Base-by-base conservation (phyloP, 495 filamentous ascomycete genomes). In the Penicillium lagena region DNA sequence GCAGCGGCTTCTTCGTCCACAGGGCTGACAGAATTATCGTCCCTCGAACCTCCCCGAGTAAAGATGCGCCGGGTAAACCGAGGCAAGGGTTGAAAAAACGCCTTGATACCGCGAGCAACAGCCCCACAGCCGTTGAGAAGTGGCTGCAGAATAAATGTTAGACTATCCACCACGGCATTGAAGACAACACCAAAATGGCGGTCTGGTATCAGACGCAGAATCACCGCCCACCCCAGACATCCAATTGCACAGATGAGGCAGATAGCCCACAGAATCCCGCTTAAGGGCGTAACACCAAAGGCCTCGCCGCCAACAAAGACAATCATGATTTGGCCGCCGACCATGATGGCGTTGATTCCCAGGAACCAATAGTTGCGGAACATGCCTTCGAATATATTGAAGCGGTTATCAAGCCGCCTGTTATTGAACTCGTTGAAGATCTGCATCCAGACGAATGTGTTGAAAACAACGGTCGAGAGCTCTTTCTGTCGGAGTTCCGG, bases 381-480 rank as follows among this genome's bases (percentile, higher is more conserved):
- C 45, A 93, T 75, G 39, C 87, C 87, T 61, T 90, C 87, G 55
- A 94, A 88, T 37, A 95, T 89, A 67, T 95, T 95, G 71, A 91
- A 80, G 12, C 83, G 75, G 66, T 95, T 95, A 63, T 95, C 89
- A 14, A 95, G 71, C 15, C 88, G 86, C 37, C 89, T 86, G 64
- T 90, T 91, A 73, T 93, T 95, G 79, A 89, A 91, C 59, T 91
- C 84, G 63, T 95, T 95, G 72, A 94, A 95, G 50, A 95, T 90
- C 49, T 95, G 89, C 88, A 95, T 93, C 89, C 89, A 95, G 12
- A 95, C 89, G 41, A 95, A 95, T 4, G 87, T 87, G 68, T 95
- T 95, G 77, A 95, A 95, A 7, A 95, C 84, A 36, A 94, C 72
- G 1, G 86, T 89, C 35, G 77, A 64, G 38, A 90, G 69, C 50